Evolutionary conservation across 345 rosid genomes (phyloP), one percentile per base, ranked within the genome.

Genomic region (Euphorbia tirucalli): DNA sequence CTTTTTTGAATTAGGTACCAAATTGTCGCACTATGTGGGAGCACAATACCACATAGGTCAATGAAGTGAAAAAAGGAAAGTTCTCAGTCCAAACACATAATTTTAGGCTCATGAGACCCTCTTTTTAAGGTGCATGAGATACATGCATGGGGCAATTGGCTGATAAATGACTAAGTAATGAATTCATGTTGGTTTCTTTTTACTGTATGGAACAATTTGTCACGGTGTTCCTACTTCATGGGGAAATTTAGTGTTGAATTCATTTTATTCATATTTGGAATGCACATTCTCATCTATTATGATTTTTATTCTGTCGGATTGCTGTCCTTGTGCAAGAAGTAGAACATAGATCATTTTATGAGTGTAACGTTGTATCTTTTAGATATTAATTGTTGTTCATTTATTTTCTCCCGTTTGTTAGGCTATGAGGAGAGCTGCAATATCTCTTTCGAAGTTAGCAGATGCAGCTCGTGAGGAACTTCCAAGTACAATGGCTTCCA

Each of bases 401-500:
- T 39, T 65, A 7, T 44, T 61, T 54, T 44, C 19, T 30, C 46
- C 68, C 73, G 44, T 67, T 76, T 56, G 74, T 61, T 52, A 93
- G 98, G 91, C 98, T 30, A 83, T 93, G 87, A 83, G 92, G 18
- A 89, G 87, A 84, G 96, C 96, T 54, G 99, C 98, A 69, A 83
- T 78, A 73, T 91, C 99, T 68, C 89, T 93, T 58, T 77, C 98
- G 18, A 96, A 91, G 85, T 80, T 96, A 66, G 98, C 98, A 5
- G 97, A 91, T 77, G 81, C 89, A n/a, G 97, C 98, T 63, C 87
- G 95, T 22, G 90, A 88, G 80, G 98, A 96, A 78, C 92, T 93
- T 48, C 99, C 97, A 3, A 82, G 95, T 79, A 96, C 98, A 22
- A 89, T 96, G 90, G 96, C 93, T 58, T 96, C 96, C 19, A 83